These are phyloP conservation scores for Alloteropsis semialata DNA, from an alignment of 176 grass and related monocot species.

Conservation along the genomic window DNA sequence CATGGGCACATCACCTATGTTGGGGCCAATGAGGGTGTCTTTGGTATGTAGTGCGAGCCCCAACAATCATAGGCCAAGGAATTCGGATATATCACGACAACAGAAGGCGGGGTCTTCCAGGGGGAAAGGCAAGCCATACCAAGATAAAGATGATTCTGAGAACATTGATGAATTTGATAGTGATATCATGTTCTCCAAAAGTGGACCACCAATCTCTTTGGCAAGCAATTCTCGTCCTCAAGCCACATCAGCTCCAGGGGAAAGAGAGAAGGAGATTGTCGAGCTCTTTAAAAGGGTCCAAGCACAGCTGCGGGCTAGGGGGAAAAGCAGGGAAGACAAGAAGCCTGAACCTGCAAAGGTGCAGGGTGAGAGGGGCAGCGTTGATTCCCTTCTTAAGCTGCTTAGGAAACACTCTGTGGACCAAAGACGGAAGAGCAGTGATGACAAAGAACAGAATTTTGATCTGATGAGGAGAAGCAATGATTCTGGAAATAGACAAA, in stretches of 20 bases:
- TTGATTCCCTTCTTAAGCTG: constrained; percentile 65
- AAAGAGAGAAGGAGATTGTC: constrained; percentile 71
- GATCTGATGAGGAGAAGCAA: constrained; percentile 43
- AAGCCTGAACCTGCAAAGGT: constrained; percentile 61
- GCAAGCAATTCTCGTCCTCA: constrained; percentile 39
- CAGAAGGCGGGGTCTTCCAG: constrained; percentile 24
- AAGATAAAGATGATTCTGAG: constrained; percentile 58
- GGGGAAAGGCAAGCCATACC: constrained; percentile 46
- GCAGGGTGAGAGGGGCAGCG: constrained; percentile 56
- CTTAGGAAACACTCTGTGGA: constrained; percentile 63
- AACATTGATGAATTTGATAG: constrained; percentile 57
- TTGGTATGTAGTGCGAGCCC: constrained; percentile 47
- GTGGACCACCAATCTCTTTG: constrained; percentile 55
- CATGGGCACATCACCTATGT: constrained; percentile 32
- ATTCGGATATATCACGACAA: constrained; percentile 17
- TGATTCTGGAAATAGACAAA: constrained; percentile 45
- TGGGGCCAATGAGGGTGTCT: constrained; percentile 35
- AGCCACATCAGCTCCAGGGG: constrained; percentile 45
- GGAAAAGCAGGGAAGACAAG: constrained; percentile 53
- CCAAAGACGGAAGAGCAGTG: constrained; percentile 40
- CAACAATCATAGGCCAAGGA: constrained; percentile 43
- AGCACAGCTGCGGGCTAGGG: constrained; percentile 49
- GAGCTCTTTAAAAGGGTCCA: constrained; percentile 80
- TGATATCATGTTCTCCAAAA: constrained; percentile 58
- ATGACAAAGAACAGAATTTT: constrained; percentile 38